Base-by-base conservation (phyloP, 345 rosid species). In the Draba incana region DNA sequence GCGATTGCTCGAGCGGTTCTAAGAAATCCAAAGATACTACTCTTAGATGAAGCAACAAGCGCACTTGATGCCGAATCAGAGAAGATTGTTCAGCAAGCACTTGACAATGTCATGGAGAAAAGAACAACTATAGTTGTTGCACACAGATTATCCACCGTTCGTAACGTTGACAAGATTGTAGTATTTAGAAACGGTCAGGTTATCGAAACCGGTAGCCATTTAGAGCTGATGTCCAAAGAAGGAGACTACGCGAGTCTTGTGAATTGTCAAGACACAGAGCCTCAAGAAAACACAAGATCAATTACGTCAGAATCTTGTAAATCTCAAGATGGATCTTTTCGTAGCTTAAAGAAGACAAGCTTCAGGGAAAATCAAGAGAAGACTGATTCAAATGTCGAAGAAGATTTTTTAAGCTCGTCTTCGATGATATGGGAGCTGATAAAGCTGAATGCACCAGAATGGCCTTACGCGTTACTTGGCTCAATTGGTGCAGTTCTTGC, bases 61-160 rank as follows among this genome's bases (percentile, higher is more conserved):
- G 98, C 98, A n/a, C 93, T 92, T 41, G 98, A 92, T 76, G 65
- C 84, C 6, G 96, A 85, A 69, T 89, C 98, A 13, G 95, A 89
- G 75, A 84, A 78, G 50, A 43, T 81, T 6, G 98, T 89, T 70
- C 95, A 92, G 51, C 80, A 78, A 68, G 95, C 98, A 31, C 81
- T 92, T 5, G 91, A 92, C 6, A 77, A 57, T 46, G 77, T 89
- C 14, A 85, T 84, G 90, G 77, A 79, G 9, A 54, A 83, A 41
- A 67, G 96, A 70, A 88, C 96, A 31, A 86, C 92, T 1, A 80
- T 92, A 8, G 70, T 92, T 0, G 77, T 92, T 46, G 98, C 96
- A 6, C 96, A 89, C 24, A 71, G 97, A 27, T 67, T 89, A 49
- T 83, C 92, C 23, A 92, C 98, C 5, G 61, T 89, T 33, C 81